These are phyloP conservation scores for Entomortierella beljakovae DNA, from an alignment of 192 early-diverging fungal genomes.

Conservation along the genomic window DNA sequence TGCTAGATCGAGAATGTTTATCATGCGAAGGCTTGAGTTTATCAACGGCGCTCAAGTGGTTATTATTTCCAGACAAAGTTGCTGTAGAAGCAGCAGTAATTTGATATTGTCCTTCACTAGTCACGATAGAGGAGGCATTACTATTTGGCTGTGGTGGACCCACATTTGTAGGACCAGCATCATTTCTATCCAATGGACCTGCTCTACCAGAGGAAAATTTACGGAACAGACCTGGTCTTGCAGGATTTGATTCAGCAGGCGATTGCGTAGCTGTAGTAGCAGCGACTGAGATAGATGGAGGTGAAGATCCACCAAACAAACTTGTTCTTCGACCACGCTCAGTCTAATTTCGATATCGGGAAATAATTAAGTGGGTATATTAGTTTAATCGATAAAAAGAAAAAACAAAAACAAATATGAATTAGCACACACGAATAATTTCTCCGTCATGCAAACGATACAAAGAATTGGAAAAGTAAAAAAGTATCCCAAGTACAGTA, in stretches of 20 bases:
- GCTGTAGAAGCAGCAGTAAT: neutral
- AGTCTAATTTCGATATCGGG: neutral
- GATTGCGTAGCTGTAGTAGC: neutral
- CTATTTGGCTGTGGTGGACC: conserved; percentile 15
- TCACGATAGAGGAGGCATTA: conserved; percentile 4
- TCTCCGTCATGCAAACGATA: too few relatives aligned
- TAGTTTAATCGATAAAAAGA: neutral
- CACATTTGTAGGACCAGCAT: conserved; percentile 11
- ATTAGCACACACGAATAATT: neutral
- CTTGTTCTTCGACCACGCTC: conserved; percentile 47
- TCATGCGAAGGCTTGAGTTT: conserved; percentile 43
- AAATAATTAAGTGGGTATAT: too few relatives aligned
- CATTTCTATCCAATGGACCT: conserved; percentile 38
- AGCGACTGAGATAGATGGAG: conserved; percentile 2
- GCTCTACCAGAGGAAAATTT: conserved; percentile 29
- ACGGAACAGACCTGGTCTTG: conserved; percentile 33
- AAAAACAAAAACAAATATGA: neutral
- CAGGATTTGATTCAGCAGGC: neutral
- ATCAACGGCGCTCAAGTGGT: conserved; percentile 23
- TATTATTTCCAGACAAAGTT: neutral
- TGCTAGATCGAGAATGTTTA: conserved; percentile 38
- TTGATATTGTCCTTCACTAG: neutral
- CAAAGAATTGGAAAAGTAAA: too few relatives aligned
- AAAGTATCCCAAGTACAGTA: too few relatives aligned
- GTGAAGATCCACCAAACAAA: conserved; percentile 19